Base-by-base conservation (phyloP, 768 basidiomycete genomes). In the Xerocomus potaroensis region DNA sequence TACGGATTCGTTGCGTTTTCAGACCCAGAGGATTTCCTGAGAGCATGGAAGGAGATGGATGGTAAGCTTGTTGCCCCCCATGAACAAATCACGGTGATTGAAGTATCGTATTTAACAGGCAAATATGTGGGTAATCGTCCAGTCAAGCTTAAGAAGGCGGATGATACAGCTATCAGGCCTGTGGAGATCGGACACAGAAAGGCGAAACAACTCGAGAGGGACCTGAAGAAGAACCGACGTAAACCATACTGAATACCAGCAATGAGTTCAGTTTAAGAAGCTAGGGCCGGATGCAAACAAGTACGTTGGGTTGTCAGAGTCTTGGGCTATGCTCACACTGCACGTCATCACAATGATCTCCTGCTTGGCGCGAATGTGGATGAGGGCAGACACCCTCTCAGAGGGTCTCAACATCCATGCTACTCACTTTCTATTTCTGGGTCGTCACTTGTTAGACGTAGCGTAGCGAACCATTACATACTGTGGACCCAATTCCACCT, bases 1-100 rank as follows among this genome's bases (percentile, higher is more conserved):
- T 99, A 84, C 61, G 96, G 94, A 4, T 99, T 99, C 61, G 91
- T 98, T 22, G 91, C 91, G 1, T 99, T 98, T 68, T 91, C 89
- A 35, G 96, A 98, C 61, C 96, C 96, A 0, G 96, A 99, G 69
- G 96, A 99, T 65, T 97, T 98, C 67, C 66, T 99, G 47, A 94
- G 83, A 63, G 95, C 95, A 15, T 99, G 95, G 95, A 97, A 97
- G 65, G 94, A 98, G 67, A 98, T 96, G 94, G 93, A 97, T 66
- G 95, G 94, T 90, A 56, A 29, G 87, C 64, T 1, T 34, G 32
- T 3, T 41, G 26, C 8, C 7, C 36, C 1, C 43, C 24, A n/a
- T n/a, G 3, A 22, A 19, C 23, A 11, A 8, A 14, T 40, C 36
- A 22, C 42, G 27, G 23, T 31, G 42, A 41, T 14, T 56, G 30